A percentile compares a stretch with the other conserved stretches of the same genome.
Conservation (phyloP, 768 basidiomycete genomes). For the Serendipita sp. region DNA sequence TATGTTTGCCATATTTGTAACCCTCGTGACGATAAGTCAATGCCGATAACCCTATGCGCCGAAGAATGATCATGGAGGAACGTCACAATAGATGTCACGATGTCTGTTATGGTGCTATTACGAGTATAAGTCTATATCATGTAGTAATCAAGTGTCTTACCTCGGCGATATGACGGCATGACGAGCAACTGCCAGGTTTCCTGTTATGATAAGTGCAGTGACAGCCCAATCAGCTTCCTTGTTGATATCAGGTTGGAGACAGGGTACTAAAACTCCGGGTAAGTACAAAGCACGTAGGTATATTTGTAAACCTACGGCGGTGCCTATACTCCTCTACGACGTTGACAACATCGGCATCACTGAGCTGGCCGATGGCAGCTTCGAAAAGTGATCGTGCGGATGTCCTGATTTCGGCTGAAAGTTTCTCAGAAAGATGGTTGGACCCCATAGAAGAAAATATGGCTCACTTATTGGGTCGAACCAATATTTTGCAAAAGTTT, state of each 20-base stretch:
- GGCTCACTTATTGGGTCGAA: constrained; percentile 52
- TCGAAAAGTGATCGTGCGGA: constrained; percentile 69
- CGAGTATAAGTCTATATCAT: neutral
- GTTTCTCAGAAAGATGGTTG: constrained; percentile 4
- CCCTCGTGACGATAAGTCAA: constrained; percentile 81
- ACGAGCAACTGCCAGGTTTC: constrained; percentile 66
- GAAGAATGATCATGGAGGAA: constrained; percentile 63
- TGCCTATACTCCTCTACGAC: constrained; percentile 50
- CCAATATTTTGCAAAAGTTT: constrained; percentile 59
- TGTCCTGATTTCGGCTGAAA: constrained; percentile 52
- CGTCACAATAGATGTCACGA: constrained; percentile 63
- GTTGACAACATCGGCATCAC: constrained; percentile 45
- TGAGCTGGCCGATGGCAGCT: constrained; percentile 45
- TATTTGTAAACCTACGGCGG: constrained; percentile 28
- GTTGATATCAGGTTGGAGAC: constrained; percentile 40
- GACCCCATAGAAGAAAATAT: neutral
- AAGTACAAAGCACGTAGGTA: neutral
- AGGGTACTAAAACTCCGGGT: constrained; percentile 32
- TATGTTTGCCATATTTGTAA: constrained; percentile 93
- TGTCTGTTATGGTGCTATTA: constrained; percentile 57
- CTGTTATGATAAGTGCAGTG: constrained; percentile 63
- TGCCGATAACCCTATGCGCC: constrained; percentile 50
- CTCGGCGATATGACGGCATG: constrained; percentile 56
- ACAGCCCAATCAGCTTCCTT: constrained; percentile 43
- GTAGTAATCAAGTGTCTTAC: constrained; percentile 24